These are phyloP conservation scores for Alternaria gansuensis DNA, from an alignment of 2,329 filamentous ascomycete species.

Conservation along the genomic window DNA sequence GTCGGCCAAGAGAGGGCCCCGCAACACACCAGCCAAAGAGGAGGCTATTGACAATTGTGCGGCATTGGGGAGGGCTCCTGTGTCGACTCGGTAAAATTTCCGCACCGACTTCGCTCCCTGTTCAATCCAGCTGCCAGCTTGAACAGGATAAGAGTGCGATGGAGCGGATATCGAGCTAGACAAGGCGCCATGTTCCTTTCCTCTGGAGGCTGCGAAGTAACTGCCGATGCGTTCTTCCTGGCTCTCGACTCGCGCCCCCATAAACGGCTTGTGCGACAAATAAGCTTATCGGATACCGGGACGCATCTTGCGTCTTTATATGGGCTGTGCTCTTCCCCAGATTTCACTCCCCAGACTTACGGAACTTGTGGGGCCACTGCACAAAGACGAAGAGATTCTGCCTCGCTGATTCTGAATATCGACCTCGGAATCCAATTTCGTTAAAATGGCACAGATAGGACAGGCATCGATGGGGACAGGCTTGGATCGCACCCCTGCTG, in stretches of 20 bases:
- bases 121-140: constrained; percentile 31
- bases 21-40: constrained; percentile 34
- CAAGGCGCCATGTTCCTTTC: constrained; percentile 25
- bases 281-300: constrained; percentile 21
- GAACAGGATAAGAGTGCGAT: constrained; percentile 26
- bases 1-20: constrained; percentile 46
- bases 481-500: constrained; percentile 18
- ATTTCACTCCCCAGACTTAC: constrained; percentile 37
- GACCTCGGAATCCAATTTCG: not conserved
- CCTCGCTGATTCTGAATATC: constrained; percentile 10
- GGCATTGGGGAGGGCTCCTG: constrained; percentile 21
- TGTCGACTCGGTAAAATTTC: constrained; percentile 42
- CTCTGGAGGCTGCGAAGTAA: constrained; percentile 33
- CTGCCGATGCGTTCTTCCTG: constrained; percentile 40
- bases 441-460: constrained; percentile 21
- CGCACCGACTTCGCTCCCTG: constrained; percentile 25
- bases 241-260: constrained; percentile 22
- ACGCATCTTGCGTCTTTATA: constrained; percentile 39
- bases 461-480: constrained; percentile 12
- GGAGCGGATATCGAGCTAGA: constrained; percentile 29
- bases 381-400: constrained; percentile 17
- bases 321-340: constrained; percentile 42
- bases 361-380: constrained; percentile 32
- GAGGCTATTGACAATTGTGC: constrained; percentile 30
- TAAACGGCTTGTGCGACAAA: constrained; percentile 12